Conservation (phyloP, 768 basidiomycete genomes). For the Boletus tomentosulus region DNA sequence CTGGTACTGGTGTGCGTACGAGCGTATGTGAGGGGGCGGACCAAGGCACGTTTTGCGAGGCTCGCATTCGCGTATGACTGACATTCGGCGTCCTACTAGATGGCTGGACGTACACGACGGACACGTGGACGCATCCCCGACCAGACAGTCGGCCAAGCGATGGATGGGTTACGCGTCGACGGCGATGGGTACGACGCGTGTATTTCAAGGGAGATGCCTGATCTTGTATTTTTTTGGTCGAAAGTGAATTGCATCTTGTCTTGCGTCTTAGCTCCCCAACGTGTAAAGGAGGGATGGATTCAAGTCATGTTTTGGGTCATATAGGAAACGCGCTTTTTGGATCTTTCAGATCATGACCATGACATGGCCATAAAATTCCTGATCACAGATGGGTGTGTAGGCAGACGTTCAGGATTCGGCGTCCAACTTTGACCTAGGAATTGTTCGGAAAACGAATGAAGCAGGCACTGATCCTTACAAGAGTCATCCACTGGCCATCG, state of each 20-base stretch:
- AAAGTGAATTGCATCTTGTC: neutral
- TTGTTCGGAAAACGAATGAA: too few species aligned
- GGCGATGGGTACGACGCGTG: conserved; percentile 70
- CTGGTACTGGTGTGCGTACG: neutral
- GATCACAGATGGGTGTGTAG: too few species aligned
- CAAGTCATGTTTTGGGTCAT: too few species aligned
- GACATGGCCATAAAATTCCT: too few species aligned
- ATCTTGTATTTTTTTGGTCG: neutral
- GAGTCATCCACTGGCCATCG: too few species aligned
- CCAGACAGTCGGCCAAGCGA: conserved; percentile 37
- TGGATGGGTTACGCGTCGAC: conserved; percentile 55
- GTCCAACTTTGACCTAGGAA: too few species aligned
- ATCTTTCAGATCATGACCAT: too few species aligned
- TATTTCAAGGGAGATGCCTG: conserved; percentile 25
- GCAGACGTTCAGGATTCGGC: too few species aligned
- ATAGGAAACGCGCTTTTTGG: too few species aligned
- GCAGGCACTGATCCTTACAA: too few species aligned
- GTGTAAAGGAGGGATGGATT: too few species aligned
- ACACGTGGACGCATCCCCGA: conserved; percentile 59
- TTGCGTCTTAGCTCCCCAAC: neutral
- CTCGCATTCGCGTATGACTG: neutral
- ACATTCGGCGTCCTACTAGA: conserved; percentile 32
- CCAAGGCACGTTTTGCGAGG: conserved; percentile 15
- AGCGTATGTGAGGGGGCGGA: conserved; percentile 23
- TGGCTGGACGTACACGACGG: conserved; percentile 83